Evolutionary conservation across 2,329 filamentous ascomycete species (phyloP).

Genomic region (Hymenoscyphus repandus): DNA sequence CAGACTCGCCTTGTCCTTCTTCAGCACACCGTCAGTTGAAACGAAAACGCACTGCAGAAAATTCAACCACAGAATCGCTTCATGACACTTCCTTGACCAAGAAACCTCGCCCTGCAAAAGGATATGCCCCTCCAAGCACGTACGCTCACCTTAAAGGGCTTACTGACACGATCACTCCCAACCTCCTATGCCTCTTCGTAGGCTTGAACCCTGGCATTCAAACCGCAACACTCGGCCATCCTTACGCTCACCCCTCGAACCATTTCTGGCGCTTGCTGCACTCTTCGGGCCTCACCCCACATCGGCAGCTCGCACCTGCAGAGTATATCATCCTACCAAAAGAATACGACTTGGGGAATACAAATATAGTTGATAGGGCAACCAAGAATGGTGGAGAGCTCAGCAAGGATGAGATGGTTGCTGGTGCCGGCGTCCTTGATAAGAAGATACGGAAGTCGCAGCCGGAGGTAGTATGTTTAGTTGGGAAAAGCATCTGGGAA

Average conservation of each 20-base stretch:
- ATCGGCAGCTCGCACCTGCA: slow-evolving; percentile 41
- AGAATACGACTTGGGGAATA: slow-evolving; percentile 60
- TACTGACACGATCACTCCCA: slow-evolving; percentile 54
- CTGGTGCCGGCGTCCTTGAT: slow-evolving; percentile 54
- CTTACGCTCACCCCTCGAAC: slow-evolving; percentile 75
- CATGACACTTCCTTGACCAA: slow-evolving; percentile 11
- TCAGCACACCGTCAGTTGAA: slow-evolving; percentile 6
- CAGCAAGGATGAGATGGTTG: slow-evolving; percentile 56
- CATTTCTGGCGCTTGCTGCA: slow-evolving; percentile 63
- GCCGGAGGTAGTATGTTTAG: slow-evolving; percentile 60
- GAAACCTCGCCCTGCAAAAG: slow-evolving; percentile 25
- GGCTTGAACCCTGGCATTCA: slow-evolving; percentile 72
- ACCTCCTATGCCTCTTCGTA: slow-evolving; percentile 67
- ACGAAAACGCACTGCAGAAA: slow-evolving; percentile 8
- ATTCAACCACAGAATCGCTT: slow-evolving; percentile 5
- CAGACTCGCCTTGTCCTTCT: not conserved
- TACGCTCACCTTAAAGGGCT: slow-evolving; percentile 64
- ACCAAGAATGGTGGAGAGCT: slow-evolving; percentile 58
- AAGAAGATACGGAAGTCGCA: slow-evolving; percentile 51
- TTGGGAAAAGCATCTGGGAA: slow-evolving; percentile 70
- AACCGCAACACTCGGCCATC: slow-evolving; percentile 66
- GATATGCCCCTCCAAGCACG: slow-evolving; percentile 64
- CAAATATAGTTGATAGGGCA: slow-evolving; percentile 61
- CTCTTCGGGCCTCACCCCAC: slow-evolving; percentile 42
- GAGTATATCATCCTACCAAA: slow-evolving; percentile 50